Evolutionary conservation across 441 rosid species (phyloP).

Genomic region (Erodium chrysanthum): DNA sequence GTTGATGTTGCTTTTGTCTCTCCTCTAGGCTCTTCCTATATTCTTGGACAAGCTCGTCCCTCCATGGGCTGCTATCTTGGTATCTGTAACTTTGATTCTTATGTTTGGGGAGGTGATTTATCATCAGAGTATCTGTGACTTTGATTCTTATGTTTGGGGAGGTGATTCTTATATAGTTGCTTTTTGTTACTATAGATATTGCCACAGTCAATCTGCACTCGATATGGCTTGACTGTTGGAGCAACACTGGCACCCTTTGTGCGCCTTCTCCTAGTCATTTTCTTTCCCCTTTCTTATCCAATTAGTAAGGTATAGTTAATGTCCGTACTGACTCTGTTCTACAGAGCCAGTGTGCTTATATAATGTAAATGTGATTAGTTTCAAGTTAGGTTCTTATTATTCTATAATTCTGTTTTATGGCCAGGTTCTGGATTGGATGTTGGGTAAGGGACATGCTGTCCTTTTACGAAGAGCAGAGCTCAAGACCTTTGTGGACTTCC

Average conservation of each 20-base stretch:
- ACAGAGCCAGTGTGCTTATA: neutral
- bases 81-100: slow-evolving; percentile 60
- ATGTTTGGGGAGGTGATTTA: slow-evolving; percentile 62
- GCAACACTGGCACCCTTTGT: slow-evolving; percentile 22
- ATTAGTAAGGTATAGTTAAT: slow-evolving; percentile 21
- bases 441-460: slow-evolving; percentile 25
- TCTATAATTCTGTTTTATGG: neutral
- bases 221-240: slow-evolving; percentile 24
- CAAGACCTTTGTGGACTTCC: slow-evolving; percentile 12
- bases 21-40: slow-evolving; percentile 50
- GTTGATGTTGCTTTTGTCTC: slow-evolving; percentile 6
- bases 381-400: neutral
- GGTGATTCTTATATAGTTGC: neutral
- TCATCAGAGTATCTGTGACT: neutral
- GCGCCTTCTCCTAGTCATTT: slow-evolving; percentile 22
- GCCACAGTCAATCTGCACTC: slow-evolving; percentile 25
- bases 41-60: slow-evolving; percentile 51
- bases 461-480: slow-evolving; percentile 29
- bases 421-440: slow-evolving; percentile 21
- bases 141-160: neutral
- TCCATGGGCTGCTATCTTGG: slow-evolving; percentile 59
- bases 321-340: neutral
- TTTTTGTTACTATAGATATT: slow-evolving; percentile 15
- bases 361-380: neutral
- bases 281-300: slow-evolving; percentile 24